phyloP scores from a whole-genome alignment of 2,329 filamentous ascomycete genomes.

The Phyllosticta paracitricarpa region DNA sequence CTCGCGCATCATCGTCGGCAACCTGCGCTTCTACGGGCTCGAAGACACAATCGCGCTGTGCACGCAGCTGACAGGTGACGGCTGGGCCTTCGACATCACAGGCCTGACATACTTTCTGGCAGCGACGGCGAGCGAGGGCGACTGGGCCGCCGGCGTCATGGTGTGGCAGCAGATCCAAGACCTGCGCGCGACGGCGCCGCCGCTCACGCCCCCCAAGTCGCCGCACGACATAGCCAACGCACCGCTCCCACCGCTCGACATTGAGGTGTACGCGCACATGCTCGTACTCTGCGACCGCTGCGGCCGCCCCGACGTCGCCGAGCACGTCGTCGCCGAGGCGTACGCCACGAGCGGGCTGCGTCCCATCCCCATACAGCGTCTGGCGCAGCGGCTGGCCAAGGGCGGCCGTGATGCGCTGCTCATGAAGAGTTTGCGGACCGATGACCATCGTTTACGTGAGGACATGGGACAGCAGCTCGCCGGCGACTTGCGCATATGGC shows the following conservation, averaged over 20 bases:
- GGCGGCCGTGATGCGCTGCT: not conserved
- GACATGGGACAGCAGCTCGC: not conserved
- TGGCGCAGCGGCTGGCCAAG: not conserved
- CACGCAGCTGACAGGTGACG: conserved; percentile 32
- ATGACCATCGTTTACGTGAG: not conserved
- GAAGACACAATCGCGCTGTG: conserved; percentile 33
- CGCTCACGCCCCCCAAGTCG: not conserved
- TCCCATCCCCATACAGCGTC: not conserved
- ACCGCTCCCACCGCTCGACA: not conserved
- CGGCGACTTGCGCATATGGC: not conserved
- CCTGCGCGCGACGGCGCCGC: conserved; percentile 13
- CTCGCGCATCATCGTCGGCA: conserved; percentile 30
- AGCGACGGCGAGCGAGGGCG: conserved; percentile 30
- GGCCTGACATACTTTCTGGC: conserved; percentile 30
- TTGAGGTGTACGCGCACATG: conserved; percentile 4
- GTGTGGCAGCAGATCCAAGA: conserved; percentile 35
- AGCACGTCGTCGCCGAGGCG: not conserved
- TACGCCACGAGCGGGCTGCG: not conserved
- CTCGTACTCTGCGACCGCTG: conserved; percentile 6
- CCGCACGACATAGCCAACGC: not conserved
- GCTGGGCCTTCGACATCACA: conserved; percentile 35
- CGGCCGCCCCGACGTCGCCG: not conserved
- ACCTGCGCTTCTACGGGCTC: conserved; percentile 36
- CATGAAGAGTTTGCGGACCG: not conserved
- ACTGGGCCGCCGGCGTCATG: conserved; percentile 27